phyloP scores from a whole-genome alignment of 306 rosid genomes.

The Prosopis cineraria region DNA sequence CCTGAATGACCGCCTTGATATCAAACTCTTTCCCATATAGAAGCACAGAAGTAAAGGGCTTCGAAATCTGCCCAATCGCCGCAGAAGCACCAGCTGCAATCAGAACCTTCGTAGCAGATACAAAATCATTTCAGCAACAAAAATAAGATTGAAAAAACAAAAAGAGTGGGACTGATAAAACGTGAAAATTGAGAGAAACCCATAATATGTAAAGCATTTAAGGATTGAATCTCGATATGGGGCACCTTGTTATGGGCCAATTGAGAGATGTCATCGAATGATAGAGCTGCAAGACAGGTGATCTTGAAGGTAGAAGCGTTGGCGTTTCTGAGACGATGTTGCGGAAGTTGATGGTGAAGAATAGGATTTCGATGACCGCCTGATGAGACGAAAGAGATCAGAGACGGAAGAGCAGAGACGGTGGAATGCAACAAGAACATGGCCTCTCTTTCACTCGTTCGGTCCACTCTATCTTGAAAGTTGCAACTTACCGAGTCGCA shows the following conservation, averaged over 20 bases:
- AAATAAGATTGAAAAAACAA: not conserved
- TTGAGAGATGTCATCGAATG: constrained; percentile 50
- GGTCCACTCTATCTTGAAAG: not conserved
- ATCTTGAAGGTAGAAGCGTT: constrained; percentile 37
- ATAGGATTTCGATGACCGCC: constrained; percentile 21
- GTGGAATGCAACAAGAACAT: constrained; percentile 48
- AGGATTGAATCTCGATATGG: constrained; percentile 13
- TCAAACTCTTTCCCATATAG: constrained; percentile 74
- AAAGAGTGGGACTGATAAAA: not conserved
- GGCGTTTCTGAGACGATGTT: constrained; percentile 30
- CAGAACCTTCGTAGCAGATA: constrained; percentile 53
- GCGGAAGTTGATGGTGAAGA: constrained; percentile 21
- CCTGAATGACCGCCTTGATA: constrained; percentile 57
- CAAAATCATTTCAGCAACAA: not conserved
- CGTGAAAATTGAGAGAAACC: constrained; percentile 27
- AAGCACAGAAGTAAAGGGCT: constrained; percentile 72
- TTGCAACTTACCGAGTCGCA: too few species aligned
- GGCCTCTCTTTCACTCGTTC: constrained; percentile 7
- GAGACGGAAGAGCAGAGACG: constrained; percentile 42
- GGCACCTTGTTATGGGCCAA: constrained; percentile 78
- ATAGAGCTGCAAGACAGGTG: constrained; percentile 47
- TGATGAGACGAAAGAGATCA: constrained; percentile 8
- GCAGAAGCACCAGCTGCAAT: constrained; percentile 71
- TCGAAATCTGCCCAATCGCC: constrained; percentile 77
- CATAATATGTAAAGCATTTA: constrained; percentile 2